Evolutionary conservation across 495 filamentous ascomycete species (phyloP), one percentile per base, ranked within the genome.

Genomic region (Lasiosphaeria hispida): DNA sequence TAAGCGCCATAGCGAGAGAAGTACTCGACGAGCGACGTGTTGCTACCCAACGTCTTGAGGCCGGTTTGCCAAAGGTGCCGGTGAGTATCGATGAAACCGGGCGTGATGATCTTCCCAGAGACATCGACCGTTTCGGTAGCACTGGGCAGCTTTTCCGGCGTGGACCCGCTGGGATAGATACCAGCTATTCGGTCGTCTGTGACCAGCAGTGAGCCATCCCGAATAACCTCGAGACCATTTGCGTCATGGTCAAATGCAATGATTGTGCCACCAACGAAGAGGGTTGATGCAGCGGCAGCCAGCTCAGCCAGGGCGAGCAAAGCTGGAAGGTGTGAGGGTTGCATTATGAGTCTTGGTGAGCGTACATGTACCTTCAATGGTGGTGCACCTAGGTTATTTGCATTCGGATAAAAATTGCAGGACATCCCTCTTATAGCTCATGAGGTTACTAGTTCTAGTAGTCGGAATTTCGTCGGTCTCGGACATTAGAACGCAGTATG

Each of bases 71-170:
- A 80, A 15, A 74, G 64, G 62, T 82, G 78, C 49, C 73, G 74
- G 64, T 81, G 80, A 0, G 78, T 81, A 60, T 81, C 76, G 47
- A 82, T 64, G 65, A 82, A 80, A 15, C 80, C 80, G 0, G 78
- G 75, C 5, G 69, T 65, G 18, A 81, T 67, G 39, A 82, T 76
- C 49, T 78, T 77, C 57, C 71, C 68, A 0, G 64, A 73, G 44
- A 69, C 73, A 60, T 80, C 71, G 34, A 82, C 72, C 4, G 33
- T 36, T 53, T 74, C 60, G 11, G 68, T 63, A 38, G 64, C 67
- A 1, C 10, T 17, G 11, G 58, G 61, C 4, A 65, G 14, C n/a
- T 23, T 10, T 9, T 8, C 13, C 1, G 50, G 13, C 3, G 49
- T 9, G 15, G 59, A 19, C 0, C 42, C 11, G 38, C 53, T n/a